Base-by-base conservation (phyloP, 176 grass and related monocot genomes). In the Lolium multiflorum region DNA sequence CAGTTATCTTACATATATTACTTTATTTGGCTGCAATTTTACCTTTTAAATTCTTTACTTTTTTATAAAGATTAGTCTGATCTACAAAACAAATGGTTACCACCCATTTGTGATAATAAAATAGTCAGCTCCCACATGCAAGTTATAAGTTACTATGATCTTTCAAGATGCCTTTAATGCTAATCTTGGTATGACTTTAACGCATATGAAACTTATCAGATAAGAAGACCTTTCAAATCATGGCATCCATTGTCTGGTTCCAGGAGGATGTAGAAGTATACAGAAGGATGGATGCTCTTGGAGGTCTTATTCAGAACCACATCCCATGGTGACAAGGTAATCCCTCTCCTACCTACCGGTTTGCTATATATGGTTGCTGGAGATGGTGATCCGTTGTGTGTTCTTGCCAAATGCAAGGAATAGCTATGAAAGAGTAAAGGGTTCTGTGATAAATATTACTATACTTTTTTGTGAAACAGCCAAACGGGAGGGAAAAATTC, bases 201-300 rank as follows among this genome's bases (percentile, higher is more conserved):
- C 1, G 79, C 14, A 70, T 20, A 48, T 56, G 43, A 70, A 16
- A 21, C 26, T 59, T 24, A 69, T 83, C 73, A 44, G 70, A 81
- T 47, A 89, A 80, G 71, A 84, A 81, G 74, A 89, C 76, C 26
- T 65, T 98, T 31, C 92, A 90, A 86, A 83, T 98, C 44, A 89
- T 98, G 88, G 94, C 90, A 86, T 98, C 94, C 83, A 98, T 94
- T 89, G 84, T 98, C 21, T 98, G 96, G 93, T 94, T 98, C 57
- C 79, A 88, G 14, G 93, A 98, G 85, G 96, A 98, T 85, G 28
- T 98, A 65, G 91, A 98, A 87, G 76, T 98, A 55, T 41, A 6
- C 39, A 41, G 39, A 41, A 41, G 39, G 39, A 41, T 41, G 39
- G 39, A 41, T 41, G 39, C 39, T 41, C 39, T 41, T 41, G 39